Percentiles rank a stretch among this genome's conserved stretches.
phyloP scores from a whole-genome alignment of 2,329 filamentous ascomycete species.

The Fusarium stilboides region DNA sequence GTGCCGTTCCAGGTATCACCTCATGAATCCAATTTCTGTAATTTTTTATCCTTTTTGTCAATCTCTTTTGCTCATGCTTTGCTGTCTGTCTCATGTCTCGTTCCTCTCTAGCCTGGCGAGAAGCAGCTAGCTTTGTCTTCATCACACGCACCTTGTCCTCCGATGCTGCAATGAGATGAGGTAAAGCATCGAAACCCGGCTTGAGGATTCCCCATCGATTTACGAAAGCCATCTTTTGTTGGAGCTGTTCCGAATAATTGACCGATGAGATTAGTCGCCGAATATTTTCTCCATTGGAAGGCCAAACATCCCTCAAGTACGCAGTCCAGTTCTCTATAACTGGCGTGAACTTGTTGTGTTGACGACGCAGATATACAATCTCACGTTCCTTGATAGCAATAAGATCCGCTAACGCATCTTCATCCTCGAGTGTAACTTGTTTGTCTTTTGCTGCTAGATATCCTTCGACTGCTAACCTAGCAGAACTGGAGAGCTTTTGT shows the following conservation, averaged over 20 bases:
- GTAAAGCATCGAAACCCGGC: background rate
- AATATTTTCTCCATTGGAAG: background rate
- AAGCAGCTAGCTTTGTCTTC: background rate
- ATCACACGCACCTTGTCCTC: background rate
- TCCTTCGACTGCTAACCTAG: background rate
- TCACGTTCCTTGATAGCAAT: slow-evolving; percentile 5
- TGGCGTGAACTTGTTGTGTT: background rate
- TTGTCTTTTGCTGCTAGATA: background rate
- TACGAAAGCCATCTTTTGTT: background rate
- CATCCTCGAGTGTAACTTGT: background rate
- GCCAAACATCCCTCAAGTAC: background rate
- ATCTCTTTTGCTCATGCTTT: background rate
- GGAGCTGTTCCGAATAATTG: background rate
- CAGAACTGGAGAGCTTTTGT: background rate
- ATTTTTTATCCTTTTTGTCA: background rate
- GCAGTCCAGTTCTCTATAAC: background rate
- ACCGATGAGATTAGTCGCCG: background rate
- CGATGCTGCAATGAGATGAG: background rate
- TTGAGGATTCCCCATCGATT: background rate
- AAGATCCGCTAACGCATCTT: background rate
- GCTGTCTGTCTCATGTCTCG: background rate
- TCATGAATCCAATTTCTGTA: background rate
- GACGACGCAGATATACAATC: background rate
- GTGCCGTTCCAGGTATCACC: background rate
- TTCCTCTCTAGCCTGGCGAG: background rate